Conservation (phyloP, 2,329 filamentous ascomycete species). For the Didymella exigua region DNA sequence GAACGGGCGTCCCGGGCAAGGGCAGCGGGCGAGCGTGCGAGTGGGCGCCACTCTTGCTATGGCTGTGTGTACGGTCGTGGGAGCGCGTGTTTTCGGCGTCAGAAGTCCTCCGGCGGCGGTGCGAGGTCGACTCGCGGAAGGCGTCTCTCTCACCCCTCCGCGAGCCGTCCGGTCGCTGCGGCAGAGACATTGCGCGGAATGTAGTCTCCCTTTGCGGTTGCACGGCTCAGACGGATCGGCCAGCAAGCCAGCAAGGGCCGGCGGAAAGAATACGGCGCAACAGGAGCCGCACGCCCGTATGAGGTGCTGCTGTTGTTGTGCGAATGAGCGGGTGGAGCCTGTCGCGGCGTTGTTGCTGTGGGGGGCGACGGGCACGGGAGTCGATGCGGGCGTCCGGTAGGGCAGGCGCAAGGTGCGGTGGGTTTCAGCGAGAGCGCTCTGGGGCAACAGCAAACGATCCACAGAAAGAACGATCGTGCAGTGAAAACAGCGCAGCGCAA, state of each 20-base stretch:
- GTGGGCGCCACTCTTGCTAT: conserved; percentile 50
- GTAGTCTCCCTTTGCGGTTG: conserved; percentile 19
- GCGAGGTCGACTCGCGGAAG: conserved; percentile 71
- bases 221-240: conserved; percentile 4
- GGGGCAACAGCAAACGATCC: conserved; percentile 11
- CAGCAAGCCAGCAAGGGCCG: conserved; percentile 19
- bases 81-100: conserved; percentile 71
- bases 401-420: conserved; percentile 11
- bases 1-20: conserved; percentile 52
- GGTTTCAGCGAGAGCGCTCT: conserved; percentile 11
- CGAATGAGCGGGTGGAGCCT: conserved; percentile 8
- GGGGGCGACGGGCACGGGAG: conserved; percentile 10
- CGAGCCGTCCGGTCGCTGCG: conserved; percentile 67
- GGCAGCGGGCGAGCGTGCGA: conserved; percentile 50
- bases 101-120: conserved; percentile 67
- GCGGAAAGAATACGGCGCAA: conserved; percentile 5
- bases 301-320: conserved; percentile 4
- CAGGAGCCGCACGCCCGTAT: neutral
- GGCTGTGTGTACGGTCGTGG: conserved; percentile 46
- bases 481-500: conserved; percentile 5
- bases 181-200: conserved; percentile 54
- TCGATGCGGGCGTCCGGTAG: conserved; percentile 7
- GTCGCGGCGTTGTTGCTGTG: conserved; percentile 11
- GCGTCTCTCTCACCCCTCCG: conserved; percentile 47
- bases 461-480: conserved; percentile 11